Conservation (phyloP, 441 rosid genomes). For the Euphorbia corollata region DNA sequence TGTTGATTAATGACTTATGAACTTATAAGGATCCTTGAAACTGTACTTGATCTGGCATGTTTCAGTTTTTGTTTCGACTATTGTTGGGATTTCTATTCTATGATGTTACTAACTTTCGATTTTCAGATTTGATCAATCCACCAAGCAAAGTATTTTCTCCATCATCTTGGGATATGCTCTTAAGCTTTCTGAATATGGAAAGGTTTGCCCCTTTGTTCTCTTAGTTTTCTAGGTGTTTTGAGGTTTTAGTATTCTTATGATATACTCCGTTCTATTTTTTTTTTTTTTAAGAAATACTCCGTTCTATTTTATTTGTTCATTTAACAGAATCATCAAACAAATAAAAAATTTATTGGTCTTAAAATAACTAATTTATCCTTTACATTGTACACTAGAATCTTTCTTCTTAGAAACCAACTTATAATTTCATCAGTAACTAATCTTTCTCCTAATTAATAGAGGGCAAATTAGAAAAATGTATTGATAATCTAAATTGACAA, state of each 20-base stretch:
- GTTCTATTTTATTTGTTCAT: too few species aligned
- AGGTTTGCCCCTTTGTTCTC: conserved; percentile 44
- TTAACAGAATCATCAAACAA: too few species aligned
- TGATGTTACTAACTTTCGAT: not conserved
- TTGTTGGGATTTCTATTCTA: not conserved
- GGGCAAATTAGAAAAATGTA: too few species aligned
- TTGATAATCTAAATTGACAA: too few species aligned
- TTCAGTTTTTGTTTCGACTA: not conserved
- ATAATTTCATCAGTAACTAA: too few species aligned
- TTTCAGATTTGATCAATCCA: conserved; percentile 72
- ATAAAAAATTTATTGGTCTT: too few species aligned
- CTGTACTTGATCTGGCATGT: not conserved
- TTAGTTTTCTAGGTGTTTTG: not conserved
- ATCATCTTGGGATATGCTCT: conserved; percentile 51
- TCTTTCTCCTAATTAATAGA: too few species aligned
- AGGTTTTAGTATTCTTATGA: not conserved
- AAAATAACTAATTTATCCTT: too few species aligned
- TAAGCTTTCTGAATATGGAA: conserved; percentile 59
- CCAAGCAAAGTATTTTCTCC: conserved; percentile 60
- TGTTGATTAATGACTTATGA: not conserved
- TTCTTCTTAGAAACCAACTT: too few species aligned
- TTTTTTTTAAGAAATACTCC: too few species aligned
- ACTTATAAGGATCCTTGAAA: not conserved
- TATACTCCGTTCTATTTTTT: too few species aligned
- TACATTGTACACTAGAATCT: too few species aligned